Evolutionary conservation across 345 rosid genomes (phyloP).

Genomic region (Jatropha curcas): DNA sequence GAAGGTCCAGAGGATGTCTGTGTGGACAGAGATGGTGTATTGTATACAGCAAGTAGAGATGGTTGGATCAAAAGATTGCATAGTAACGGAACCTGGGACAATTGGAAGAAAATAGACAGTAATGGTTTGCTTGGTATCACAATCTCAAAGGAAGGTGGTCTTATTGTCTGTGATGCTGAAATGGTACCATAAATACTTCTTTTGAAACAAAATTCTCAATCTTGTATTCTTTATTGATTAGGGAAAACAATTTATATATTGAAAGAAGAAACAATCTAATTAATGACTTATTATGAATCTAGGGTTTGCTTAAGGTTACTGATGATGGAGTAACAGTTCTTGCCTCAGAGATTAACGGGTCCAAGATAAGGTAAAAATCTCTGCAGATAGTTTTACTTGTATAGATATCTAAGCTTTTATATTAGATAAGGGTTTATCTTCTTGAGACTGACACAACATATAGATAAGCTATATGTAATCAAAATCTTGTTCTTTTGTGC

Average conservation of each 20-base stretch:
- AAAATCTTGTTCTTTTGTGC: too few species aligned
- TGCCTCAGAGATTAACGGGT: conserved; percentile 39
- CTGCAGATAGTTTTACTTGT: too few species aligned
- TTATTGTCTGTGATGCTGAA: conserved; percentile 43
- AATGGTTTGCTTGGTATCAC: conserved; percentile 45
- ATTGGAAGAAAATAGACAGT: conserved; percentile 41
- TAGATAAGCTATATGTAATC: too few species aligned
- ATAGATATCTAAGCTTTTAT: too few species aligned
- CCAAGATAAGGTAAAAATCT: conserved; percentile 38
- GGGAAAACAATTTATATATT: too few species aligned
- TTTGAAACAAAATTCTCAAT: neutral
- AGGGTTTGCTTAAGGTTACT: conserved; percentile 53
- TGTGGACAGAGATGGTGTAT: conserved; percentile 34
- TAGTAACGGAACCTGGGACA: conserved; percentile 42
- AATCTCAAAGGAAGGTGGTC: conserved; percentile 30
- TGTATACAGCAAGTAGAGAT: conserved; percentile 47
- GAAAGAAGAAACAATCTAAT: neutral
- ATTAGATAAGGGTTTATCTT: too few species aligned
- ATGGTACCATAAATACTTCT: conserved; percentile 21
- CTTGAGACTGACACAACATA: too few species aligned
- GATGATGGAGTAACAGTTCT: conserved; percentile 42
- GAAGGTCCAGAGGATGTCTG: conserved; percentile 40
- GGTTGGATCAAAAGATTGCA: conserved; percentile 57
- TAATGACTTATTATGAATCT: neutral
- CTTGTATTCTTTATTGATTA: neutral